phyloP scores from a whole-genome alignment of 1,139 yeast species.

The Debaryomyces singareniensis region DNA sequence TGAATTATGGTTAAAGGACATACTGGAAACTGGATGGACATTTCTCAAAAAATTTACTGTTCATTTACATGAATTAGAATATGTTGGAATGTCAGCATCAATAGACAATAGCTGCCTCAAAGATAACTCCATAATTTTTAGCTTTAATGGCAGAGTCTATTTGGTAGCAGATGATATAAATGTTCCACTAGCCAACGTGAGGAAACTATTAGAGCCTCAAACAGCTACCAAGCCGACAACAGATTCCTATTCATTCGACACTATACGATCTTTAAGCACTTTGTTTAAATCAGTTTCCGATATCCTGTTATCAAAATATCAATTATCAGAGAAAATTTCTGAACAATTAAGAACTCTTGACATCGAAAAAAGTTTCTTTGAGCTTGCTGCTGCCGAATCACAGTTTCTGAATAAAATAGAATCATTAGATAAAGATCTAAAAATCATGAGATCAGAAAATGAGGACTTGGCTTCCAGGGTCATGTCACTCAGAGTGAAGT shows the following conservation, averaged over 20 bases:
- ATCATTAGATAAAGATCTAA: constrained; percentile 10
- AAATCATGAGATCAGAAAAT: constrained; percentile 17
- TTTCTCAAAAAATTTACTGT: constrained; percentile 15
- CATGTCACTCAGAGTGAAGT: constrained; percentile 17
- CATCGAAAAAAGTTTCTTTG: constrained; percentile 1
- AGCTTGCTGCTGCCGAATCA: constrained; percentile 2
- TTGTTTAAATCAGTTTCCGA: constrained; percentile 27
- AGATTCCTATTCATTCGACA: constrained; percentile 29
- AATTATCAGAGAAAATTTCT: constrained; percentile 7
- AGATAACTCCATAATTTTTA: constrained; percentile 20
- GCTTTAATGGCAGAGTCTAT: constrained; percentile 18
- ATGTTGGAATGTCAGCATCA: constrained; percentile 9
- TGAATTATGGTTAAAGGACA: constrained; percentile 18
- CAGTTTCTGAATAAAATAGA: not conserved
- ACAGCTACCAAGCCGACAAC: not conserved
- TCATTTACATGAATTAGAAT: constrained; percentile 14
- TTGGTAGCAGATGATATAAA: constrained; percentile 12
- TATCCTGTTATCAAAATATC: constrained; percentile 14
- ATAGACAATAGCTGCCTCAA: constrained; percentile 14
- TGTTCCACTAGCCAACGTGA: not conserved
- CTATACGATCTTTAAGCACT: constrained; percentile 27
- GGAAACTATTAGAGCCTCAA: not conserved
- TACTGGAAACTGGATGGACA: constrained; percentile 13
- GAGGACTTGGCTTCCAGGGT: constrained; percentile 22
- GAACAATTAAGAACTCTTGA: constrained; percentile 9